Percentiles rank a stretch among this genome's conserved stretches.
phyloP scores from a whole-genome alignment of 805 yeast species.

The Ogataea neopini region DNA sequence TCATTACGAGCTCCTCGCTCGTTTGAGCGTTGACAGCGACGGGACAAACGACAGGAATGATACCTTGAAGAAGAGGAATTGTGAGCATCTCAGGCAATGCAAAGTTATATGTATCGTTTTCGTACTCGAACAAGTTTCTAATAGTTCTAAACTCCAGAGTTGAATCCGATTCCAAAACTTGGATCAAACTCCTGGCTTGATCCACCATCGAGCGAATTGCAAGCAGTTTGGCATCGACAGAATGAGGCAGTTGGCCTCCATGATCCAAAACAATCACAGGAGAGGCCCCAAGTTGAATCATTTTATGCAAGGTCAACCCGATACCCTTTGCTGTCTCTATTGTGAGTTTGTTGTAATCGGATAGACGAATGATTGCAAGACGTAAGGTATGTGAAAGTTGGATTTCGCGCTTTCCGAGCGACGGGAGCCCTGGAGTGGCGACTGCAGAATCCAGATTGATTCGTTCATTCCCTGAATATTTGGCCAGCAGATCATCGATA shows the following conservation, averaged over 20 bases:
- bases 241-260: slow-evolving; percentile 12
- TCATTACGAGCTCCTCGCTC: slow-evolving; percentile 34
- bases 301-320: slow-evolving; percentile 54
- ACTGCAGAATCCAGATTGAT: slow-evolving; percentile 9
- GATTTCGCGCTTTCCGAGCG: slow-evolving; percentile 21
- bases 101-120: slow-evolving; percentile 22
- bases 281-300: slow-evolving; percentile 66
- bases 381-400: slow-evolving; percentile 44
- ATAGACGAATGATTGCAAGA: slow-evolving; percentile 57
- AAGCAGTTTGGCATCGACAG: slow-evolving; percentile 5
- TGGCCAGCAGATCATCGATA: slow-evolving; percentile 28
- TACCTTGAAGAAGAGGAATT: slow-evolving; percentile 45
- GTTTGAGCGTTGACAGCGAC: slow-evolving; percentile 41
- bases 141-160: slow-evolving; percentile 33
- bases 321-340: slow-evolving; percentile 44
- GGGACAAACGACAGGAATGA: slow-evolving; percentile 66
- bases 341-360: slow-evolving; percentile 39
- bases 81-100: slow-evolving; percentile 40
- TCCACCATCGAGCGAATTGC: slow-evolving; percentile 24
- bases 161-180: slow-evolving; percentile 20
- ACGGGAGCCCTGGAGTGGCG: not conserved
- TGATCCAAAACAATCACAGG: slow-evolving; percentile 68
- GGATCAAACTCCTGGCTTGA: slow-evolving; percentile 25
- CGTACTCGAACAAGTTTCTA: slow-evolving; percentile 40
- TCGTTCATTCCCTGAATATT: slow-evolving; percentile 17